These are phyloP conservation scores for Fusarium sp. DNA, from an alignment of 2,329 filamentous ascomycete species.

Conservation along the genomic window DNA sequence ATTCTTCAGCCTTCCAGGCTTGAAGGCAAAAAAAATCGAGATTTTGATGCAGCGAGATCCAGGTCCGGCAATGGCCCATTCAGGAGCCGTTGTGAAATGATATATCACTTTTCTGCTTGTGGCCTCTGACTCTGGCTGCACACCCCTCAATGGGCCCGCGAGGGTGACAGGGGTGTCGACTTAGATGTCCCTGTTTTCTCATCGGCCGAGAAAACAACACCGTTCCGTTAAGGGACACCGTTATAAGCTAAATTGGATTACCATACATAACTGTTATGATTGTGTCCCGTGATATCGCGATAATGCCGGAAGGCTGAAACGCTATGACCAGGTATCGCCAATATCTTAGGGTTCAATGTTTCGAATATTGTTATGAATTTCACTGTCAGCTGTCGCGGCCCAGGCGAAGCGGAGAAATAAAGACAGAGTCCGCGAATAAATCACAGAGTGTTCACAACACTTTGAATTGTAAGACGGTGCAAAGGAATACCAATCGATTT, in stretches of 20 bases:
- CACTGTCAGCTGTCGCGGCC: background rate
- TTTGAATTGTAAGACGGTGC: too few relatives aligned
- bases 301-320: slow-evolving; percentile 39
- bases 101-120: slow-evolving; percentile 37
- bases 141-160: slow-evolving; percentile 9
- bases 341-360: slow-evolving; percentile 1
- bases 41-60: slow-evolving; percentile 44
- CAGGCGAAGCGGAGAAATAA: slow-evolving; percentile 5
- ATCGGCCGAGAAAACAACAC: slow-evolving; percentile 48
- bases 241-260: slow-evolving; percentile 37
- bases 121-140: slow-evolving; percentile 3
- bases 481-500: too few relatives aligned
- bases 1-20: slow-evolving; percentile 20
- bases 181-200: slow-evolving; percentile 43
- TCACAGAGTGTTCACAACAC: too few relatives aligned
- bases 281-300: slow-evolving; percentile 40
- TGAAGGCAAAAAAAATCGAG: slow-evolving; percentile 37
- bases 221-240: slow-evolving; percentile 36
- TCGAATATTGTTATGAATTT: slow-evolving; percentile 17
- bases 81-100: slow-evolving; percentile 33
- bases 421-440: background rate
- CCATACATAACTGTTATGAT: slow-evolving; percentile 27
- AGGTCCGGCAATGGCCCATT: slow-evolving; percentile 39
- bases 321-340: slow-evolving; percentile 24
- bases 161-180: slow-evolving; percentile 17